Percentiles rank a stretch among this genome's conserved stretches.
Evolutionary conservation across 768 basidiomycete species (phyloP).

Genomic region (Asterophora parasitica): DNA sequence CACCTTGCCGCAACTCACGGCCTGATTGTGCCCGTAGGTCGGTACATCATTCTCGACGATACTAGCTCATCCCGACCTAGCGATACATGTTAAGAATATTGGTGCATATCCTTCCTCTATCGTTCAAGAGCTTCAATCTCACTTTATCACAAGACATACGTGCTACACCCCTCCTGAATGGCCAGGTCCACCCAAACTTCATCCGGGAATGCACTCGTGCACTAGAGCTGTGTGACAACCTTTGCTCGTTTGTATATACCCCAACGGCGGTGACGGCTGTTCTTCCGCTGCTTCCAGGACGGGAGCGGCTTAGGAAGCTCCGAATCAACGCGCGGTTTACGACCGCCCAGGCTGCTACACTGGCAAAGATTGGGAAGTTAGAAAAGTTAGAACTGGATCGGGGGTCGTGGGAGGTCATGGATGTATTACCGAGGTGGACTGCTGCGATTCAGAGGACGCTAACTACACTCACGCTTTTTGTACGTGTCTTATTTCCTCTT

Average conservation of each 20-base stretch:
- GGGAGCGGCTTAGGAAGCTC: conserved; percentile 39
- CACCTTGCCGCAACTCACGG: neutral
- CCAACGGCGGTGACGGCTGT: conserved; percentile 45
- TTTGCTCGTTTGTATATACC: conserved; percentile 55
- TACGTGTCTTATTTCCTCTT: conserved; percentile 29
- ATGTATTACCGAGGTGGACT: conserved; percentile 57
- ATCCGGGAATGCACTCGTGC: conserved; percentile 47
- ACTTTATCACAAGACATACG: conserved; percentile 42
- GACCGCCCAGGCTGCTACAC: conserved; percentile 39
- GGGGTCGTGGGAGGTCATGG: conserved; percentile 59
- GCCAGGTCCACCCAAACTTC: conserved; percentile 40
- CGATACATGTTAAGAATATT: conserved; percentile 54
- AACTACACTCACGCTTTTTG: conserved; percentile 53
- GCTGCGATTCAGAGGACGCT: conserved; percentile 38
- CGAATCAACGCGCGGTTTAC: conserved; percentile 53
- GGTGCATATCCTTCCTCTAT: conserved; percentile 29
- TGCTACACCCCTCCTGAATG: conserved; percentile 37
- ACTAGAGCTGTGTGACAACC: conserved; percentile 44
- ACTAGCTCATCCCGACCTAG: conserved; percentile 45
- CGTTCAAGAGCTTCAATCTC: neutral
- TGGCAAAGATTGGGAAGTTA: conserved; percentile 37
- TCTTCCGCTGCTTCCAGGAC: conserved; percentile 40
- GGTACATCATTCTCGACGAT: conserved; percentile 61
- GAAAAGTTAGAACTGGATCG: conserved; percentile 48
- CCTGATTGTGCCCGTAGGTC: conserved; percentile 25